Base-by-base conservation (phyloP, 768 basidiomycete genomes). In the Termitomyces sp. region DNA sequence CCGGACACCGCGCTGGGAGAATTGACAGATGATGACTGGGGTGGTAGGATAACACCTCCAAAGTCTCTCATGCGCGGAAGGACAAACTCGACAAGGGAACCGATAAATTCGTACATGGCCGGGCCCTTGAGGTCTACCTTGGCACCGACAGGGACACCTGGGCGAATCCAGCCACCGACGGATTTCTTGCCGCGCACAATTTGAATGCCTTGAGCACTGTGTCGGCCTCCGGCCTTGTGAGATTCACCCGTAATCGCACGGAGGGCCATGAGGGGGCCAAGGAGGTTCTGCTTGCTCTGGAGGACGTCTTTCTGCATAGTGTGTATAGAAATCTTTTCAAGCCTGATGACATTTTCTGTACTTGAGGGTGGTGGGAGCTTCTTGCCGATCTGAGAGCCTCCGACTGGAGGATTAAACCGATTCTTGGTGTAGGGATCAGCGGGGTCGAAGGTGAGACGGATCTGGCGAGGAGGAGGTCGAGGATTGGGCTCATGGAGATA, bases 61-160 rank as follows among this genome's bases (percentile, higher is more conserved):
- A 93, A 99, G 65, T 98, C 95, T 64, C 94, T 83, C 51, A 97
- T 70, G 21, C 96, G 85, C 1, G 96, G 96, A n/a, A 98, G 74
- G 56, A 99, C 96, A 65, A 98, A 97, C 65, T 98, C 93, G 64
- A 85, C 83, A 63, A 99, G 80, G 8, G 84, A 85, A 54, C 83
- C 83, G 54, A 98, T 75, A 71, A 98, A 98, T 63, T 92, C 89
- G 75, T 92, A 98, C 95, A 98, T 98, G 62, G 87, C 83, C 46
- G 88, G 85, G 14, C 95, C 95, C 66, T 83, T 85, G 62, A 99
- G 72, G 67, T 90, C 90, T 57, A 98, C 93, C 74, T 94, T 94
- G 60, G 82, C 92, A 57, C 93, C 93, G 19, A 88, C 74, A 0
- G 96, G 92, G 46, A 90, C 68, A 22, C 89, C 88, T 0, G 85